phyloP scores from a whole-genome alignment of 78 protist species.

The Dictyostelium citrinum region DNA sequence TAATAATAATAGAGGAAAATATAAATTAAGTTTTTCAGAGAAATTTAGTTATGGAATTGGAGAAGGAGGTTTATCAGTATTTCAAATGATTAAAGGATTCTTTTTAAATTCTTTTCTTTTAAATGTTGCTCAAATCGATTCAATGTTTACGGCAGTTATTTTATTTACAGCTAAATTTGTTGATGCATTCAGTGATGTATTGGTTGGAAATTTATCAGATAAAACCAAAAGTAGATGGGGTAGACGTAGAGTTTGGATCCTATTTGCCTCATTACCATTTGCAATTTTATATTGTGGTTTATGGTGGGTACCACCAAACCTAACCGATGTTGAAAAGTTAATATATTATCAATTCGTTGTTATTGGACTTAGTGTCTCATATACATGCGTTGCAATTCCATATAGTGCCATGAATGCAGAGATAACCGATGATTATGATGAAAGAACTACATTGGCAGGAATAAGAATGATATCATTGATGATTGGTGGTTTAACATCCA shows the following conservation, averaged over 20 bases:
- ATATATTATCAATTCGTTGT: constrained; percentile 55
- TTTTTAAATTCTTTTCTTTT: constrained; percentile 55
- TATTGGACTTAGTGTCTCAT: neutral
- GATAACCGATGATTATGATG: constrained; percentile 75
- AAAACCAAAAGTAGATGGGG: constrained; percentile 60
- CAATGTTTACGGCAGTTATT: constrained; percentile 50
- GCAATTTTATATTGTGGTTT: constrained; percentile 43
- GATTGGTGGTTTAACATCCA: constrained; percentile 58
- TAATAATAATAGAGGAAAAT: neutral
- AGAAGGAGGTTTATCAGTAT: constrained; percentile 58
- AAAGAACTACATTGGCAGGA: constrained; percentile 44
- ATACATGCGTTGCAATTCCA: constrained; percentile 77
- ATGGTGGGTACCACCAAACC: constrained; percentile 23
- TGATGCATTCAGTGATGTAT: constrained; percentile 65
- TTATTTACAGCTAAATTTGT: constrained; percentile 59
- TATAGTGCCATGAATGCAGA: constrained; percentile 78
- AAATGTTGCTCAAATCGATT: constrained; percentile 39
- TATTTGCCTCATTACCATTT: constrained; percentile 45
- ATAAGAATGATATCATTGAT: constrained; percentile 67
- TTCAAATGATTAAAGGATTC: constrained; percentile 56
- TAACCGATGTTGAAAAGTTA: neutral
- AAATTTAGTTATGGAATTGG: constrained; percentile 35
- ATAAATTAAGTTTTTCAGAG: neutral
- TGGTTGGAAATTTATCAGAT: constrained; percentile 61
- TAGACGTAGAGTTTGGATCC: constrained; percentile 74